These are phyloP conservation scores for Fraxinus angustifolia DNA, from an alignment of 305 asterid species.

Conservation along the genomic window DNA sequence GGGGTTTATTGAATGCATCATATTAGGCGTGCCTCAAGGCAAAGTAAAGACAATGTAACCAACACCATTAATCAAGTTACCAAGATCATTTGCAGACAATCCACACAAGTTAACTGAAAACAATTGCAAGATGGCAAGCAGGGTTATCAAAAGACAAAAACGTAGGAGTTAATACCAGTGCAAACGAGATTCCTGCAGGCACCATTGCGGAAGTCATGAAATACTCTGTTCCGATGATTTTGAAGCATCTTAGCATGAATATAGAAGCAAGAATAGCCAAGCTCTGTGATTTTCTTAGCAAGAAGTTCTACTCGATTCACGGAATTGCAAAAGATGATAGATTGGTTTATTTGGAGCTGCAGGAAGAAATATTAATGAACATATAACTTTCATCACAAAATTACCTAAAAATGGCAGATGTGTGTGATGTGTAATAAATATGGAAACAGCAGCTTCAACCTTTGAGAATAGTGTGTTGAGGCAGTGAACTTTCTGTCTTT, in stretches of 20 bases:
- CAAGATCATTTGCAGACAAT: not conserved
- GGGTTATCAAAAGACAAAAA: slow-evolving; percentile 6
- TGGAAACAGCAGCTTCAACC: slow-evolving; percentile 34
- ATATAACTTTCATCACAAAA: slow-evolving; percentile 21
- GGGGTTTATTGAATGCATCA: not conserved
- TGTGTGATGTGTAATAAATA: not conserved
- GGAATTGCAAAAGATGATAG: slow-evolving; percentile 92
- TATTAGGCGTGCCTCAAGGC: not conserved
- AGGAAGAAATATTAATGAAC: slow-evolving; percentile 16
- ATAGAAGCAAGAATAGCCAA: slow-evolving; percentile 93
- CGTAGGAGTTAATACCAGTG: slow-evolving; percentile 56
- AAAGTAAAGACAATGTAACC: not conserved
- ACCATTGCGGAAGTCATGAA: slow-evolving; percentile 92
- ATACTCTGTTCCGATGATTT: slow-evolving; percentile 93
- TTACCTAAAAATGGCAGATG: slow-evolving; percentile 13
- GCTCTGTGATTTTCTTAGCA: slow-evolving; percentile 94
- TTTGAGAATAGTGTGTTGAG: slow-evolving; percentile 91
- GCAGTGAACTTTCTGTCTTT: slow-evolving; percentile 92
- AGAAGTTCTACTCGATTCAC: slow-evolving; percentile 92
- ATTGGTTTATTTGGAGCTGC: slow-evolving; percentile 96
- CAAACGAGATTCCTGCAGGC: slow-evolving; percentile 98
- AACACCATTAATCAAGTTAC: not conserved
- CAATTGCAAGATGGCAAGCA: not conserved
- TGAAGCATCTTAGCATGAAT: slow-evolving; percentile 99
- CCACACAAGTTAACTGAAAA: not conserved